A percentile compares a stretch with the other conserved stretches of the same genome.
These are phyloP conservation scores for Phytophthora lateralis DNA, from an alignment of 352 stramenopile species.

Conservation along the genomic window DNA sequence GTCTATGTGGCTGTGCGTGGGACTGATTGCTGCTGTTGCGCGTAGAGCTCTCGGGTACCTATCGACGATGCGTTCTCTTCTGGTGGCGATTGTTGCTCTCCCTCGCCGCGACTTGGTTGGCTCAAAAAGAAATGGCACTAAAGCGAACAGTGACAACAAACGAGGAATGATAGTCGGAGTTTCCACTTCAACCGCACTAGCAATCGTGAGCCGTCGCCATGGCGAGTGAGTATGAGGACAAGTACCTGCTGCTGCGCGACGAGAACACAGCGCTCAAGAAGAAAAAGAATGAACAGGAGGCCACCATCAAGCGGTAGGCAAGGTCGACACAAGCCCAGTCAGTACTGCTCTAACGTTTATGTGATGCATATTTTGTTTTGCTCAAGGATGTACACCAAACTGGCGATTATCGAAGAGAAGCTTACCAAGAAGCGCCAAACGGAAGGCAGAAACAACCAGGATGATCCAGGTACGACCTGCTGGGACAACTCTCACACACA, in stretches of 20 bases:
- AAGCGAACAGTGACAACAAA: constrained; percentile 19
- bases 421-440: constrained; percentile 75
- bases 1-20: constrained; percentile 16
- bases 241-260: constrained; percentile 83
- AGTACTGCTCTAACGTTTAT: neutral
- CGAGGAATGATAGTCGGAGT: neutral
- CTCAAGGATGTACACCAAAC: constrained; percentile 88
- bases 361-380: neutral
- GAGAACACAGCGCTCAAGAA: constrained; percentile 88
- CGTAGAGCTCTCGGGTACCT: constrained; percentile 18
- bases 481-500: neutral
- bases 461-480: constrained; percentile 43
- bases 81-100: constrained; percentile 32
- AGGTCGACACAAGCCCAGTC: neutral
- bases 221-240: constrained; percentile 79
- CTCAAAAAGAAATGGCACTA: constrained; percentile 33
- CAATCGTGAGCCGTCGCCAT: constrained; percentile 30
- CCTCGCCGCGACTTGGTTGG: constrained; percentile 36
- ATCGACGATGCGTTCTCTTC: constrained; percentile 22
- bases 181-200: constrained; percentile 18
- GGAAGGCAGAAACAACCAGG: constrained; percentile 63
- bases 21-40: constrained; percentile 10
- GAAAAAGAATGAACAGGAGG: constrained; percentile 93
- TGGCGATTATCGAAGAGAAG: constrained; percentile 88
- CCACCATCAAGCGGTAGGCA: constrained; percentile 81